Base-by-base conservation (phyloP, 352 stramenopile species). In the Globisporangium echinulatum region DNA sequence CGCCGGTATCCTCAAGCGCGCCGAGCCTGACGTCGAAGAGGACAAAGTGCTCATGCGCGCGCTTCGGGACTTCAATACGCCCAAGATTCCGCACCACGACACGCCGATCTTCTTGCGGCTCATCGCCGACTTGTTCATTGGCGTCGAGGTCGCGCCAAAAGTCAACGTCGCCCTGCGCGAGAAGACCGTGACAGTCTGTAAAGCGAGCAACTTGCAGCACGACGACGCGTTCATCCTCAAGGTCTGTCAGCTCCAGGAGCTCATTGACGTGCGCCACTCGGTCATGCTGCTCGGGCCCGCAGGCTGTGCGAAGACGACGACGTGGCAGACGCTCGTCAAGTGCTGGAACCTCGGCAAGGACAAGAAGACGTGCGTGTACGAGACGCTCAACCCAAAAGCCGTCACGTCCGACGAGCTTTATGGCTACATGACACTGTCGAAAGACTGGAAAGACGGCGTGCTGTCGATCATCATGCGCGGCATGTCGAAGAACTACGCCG, bases 351-450 rank as follows among this genome's bases (percentile, higher is more conserved):
- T 95, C 3, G 83, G 79, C 15, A 91, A 95, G 38, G 86, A 94
- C 38, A 95, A 95, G 68, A 93, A 93, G 59, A 83, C 89, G 7
- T 94, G 85, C 46, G 84, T 96, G 46, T 96, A 94, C 52, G 86
- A 96, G 72, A 96, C 86, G 6, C 63, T 96, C 7, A 96, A 96
- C 39, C 87, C 87, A 0, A 96, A 96, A 59, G 82, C 87, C 1
- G 83, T 96, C 51, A 95, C 87, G 3, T 92, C 85, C 1, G 89
- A 97, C 49, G 91, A 97, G 58, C 66, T 97, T n/a, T 98, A 98
- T 64, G 93, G 85, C 4, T 96, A 94, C 71, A 96, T 96, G 85
- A 96, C 85, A 14, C 71, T 96, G 5, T 94, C 85, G 14, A 95
- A 95, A 40, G 85, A 96, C 71, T 96, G 85, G 85, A 96, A 94